Percentiles rank a stretch among this genome's conserved stretches.
Conservation (phyloP, 2,329 filamentous ascomycete genomes). For the Fusarium foetens region DNA sequence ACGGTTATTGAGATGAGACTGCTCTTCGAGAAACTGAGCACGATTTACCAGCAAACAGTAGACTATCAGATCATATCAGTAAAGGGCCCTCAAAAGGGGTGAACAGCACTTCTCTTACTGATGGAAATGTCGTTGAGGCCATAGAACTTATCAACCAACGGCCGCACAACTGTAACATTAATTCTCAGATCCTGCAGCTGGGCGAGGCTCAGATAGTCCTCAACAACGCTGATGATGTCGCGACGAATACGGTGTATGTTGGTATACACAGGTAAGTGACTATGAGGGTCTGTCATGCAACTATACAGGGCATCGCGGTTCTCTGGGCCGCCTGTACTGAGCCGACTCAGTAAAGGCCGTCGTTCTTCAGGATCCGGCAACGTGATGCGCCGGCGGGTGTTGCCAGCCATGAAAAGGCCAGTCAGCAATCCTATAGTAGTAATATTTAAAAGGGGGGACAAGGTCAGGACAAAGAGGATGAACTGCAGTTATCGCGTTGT, state of each 20-base stretch:
- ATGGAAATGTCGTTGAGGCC: slow-evolving; percentile 83
- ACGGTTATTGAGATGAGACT: slow-evolving; percentile 78
- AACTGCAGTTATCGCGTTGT: slow-evolving; percentile 19
- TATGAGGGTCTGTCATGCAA: slow-evolving; percentile 67
- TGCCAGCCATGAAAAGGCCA: slow-evolving; percentile 38
- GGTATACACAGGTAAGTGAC: slow-evolving; percentile 76
- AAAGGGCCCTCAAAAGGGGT: not conserved
- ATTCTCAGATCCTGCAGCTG: slow-evolving; percentile 84
- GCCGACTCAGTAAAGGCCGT: slow-evolving; percentile 49
- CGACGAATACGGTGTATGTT: slow-evolving; percentile 78
- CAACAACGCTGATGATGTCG: slow-evolving; percentile 71
- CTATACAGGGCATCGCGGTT: slow-evolving; percentile 57
- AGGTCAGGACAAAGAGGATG: not conserved
- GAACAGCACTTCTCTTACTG: slow-evolving; percentile 55
- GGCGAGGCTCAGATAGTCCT: slow-evolving; percentile 73
- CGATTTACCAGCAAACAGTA: slow-evolving; percentile 87
- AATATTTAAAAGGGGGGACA: not conserved
- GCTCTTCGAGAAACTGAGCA: slow-evolving; percentile 81
- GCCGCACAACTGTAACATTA: slow-evolving; percentile 82
- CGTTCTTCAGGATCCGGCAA: slow-evolving; percentile 49
- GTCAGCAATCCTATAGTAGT: not conserved
- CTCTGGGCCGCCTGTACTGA: slow-evolving; percentile 45
- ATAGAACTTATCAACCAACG: slow-evolving; percentile 85
- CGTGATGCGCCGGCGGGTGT: slow-evolving; percentile 46
- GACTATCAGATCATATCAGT: slow-evolving; percentile 57